Evolutionary conservation across 257 asterid genomes (phyloP), one percentile per base, ranked within the genome.

Genomic region (Solanum sejunctum): DNA sequence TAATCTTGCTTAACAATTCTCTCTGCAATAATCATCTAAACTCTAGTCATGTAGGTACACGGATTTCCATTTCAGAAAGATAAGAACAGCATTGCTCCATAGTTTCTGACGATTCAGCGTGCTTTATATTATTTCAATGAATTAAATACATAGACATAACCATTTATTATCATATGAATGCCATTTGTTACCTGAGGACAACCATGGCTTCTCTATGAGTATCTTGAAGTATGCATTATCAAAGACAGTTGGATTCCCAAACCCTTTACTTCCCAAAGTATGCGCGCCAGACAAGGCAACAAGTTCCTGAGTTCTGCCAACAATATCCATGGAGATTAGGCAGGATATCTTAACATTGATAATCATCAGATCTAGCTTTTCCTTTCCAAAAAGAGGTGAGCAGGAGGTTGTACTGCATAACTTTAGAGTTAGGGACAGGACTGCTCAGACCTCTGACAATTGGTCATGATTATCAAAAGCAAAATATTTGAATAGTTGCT

Each of bases 261-360:
- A 96, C 81, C 99, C 99, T 94, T 96, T 94, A 89, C 87, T 86
- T 85, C 99, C 99, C 60, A 94, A 86, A 23, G 98, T 96, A 89
- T 94, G 99, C 58, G 98, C 99, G 85, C 99, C 99, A 47, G 98
- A 94, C 84, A 93, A 85, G 23, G 97, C 99, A 88, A 96, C 97
- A 20, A 94, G 98, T 84, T 96, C 99, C 84, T 89, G 94, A 54
- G 94, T 88, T 86, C 98, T 94, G 90, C 82, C 71, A 83, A 89
- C 52, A 86, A 79, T 21, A 73, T 82, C 63, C 82, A 13, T 71
- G 56, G 36, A 45, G 39, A 45, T 77, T 28, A 77, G 11, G 26
- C 64, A 10, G 82, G 60, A 49, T 49, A 73, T 49, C 23, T 47
- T 49, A 13, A 75, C 43, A 23, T 32, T 3, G 60, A 75, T 75